phyloP scores from a whole-genome alignment of 2,329 filamentous ascomycete genomes.

The Dothistroma septosporum region DNA sequence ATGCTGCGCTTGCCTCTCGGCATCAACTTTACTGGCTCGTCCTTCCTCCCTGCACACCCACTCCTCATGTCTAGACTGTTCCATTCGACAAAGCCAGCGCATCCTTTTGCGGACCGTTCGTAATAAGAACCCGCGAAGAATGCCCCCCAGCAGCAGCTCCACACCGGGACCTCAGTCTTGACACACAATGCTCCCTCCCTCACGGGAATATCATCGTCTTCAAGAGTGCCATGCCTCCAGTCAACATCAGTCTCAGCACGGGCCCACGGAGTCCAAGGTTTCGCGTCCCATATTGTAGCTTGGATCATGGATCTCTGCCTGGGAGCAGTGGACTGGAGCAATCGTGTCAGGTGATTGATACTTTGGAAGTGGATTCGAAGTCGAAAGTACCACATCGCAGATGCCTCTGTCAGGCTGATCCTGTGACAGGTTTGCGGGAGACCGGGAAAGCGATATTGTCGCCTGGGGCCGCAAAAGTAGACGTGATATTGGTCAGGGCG shows the following conservation, averaged over 20 bases:
- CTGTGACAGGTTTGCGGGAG: background rate
- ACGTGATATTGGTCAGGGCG: background rate
- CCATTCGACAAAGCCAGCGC: background rate
- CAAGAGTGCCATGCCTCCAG: background rate
- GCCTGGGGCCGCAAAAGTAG: background rate
- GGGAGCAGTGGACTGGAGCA: background rate
- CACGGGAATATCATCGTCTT: background rate
- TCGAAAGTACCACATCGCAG: background rate
- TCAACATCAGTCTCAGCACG: background rate
- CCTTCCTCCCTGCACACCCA: background rate
- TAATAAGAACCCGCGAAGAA: background rate
- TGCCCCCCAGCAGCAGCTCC: background rate
- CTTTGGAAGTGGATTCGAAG: slow-evolving; percentile 3
- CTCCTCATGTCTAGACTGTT: no score
- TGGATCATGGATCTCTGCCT: background rate
- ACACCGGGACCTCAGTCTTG: background rate
- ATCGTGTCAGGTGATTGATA: slow-evolving; percentile 13
- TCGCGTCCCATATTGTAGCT: background rate
- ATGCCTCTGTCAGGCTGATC: background rate
- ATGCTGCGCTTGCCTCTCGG: background rate
- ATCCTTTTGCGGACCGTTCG: background rate
- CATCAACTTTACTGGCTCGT: background rate
- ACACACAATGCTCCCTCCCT: background rate
- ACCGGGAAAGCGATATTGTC: background rate
- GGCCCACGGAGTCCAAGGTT: background rate